Evolutionary conservation across 176 grass and related monocot genomes (phyloP).

Genomic region (Echinochloa phyllopogon): DNA sequence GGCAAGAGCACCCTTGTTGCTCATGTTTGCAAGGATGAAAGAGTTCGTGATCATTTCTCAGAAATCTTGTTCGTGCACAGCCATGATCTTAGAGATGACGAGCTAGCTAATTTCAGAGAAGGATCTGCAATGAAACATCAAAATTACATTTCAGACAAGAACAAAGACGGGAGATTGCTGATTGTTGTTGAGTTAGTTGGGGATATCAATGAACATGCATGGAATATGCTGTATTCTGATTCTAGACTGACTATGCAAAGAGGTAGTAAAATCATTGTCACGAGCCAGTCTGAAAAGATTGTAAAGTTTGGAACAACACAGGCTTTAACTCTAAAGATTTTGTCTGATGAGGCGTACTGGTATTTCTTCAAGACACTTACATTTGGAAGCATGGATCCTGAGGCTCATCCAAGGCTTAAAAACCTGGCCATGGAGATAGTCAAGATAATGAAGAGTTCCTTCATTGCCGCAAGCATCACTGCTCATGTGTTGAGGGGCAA

Average conservation of each 20-base stretch:
- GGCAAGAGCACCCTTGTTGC: constrained; percentile 41
- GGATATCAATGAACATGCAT: not conserved
- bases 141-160: not conserved
- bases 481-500: not conserved
- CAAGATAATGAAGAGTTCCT: accelerated
- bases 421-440: not conserved
- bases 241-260: not conserved
- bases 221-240: not conserved
- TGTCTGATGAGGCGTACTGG: not conserved
- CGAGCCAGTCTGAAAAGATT: not conserved
- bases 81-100: not conserved
- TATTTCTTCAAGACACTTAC: constrained; percentile 18
- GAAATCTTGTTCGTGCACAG: not conserved
- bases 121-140: not conserved
- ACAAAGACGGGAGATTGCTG: not conserved
- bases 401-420: not conserved
- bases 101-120: not conserved
- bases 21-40: constrained; percentile 29
- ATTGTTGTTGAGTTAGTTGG: not conserved
- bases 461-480: not conserved
- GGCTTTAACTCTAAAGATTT: not conserved
- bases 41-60: constrained; percentile 19
- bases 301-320: not conserved
- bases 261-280: constrained; percentile 33
- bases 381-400: not conserved